Conservation (phyloP, 176 grass and related monocot genomes). For the Oryza australiensis region DNA sequence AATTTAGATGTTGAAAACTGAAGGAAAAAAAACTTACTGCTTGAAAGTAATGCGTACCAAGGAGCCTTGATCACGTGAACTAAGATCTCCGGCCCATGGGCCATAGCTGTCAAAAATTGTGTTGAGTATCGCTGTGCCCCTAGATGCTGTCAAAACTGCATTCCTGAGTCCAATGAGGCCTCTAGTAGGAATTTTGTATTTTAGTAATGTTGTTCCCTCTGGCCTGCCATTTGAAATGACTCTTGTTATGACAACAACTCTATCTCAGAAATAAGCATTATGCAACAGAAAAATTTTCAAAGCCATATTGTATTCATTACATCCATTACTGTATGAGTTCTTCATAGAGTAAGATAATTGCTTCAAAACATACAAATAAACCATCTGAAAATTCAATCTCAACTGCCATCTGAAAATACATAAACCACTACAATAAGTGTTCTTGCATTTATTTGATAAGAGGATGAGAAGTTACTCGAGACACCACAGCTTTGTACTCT, state of each 20-base stretch:
- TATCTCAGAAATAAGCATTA: conserved; percentile 17
- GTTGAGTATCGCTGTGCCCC: conserved; percentile 81
- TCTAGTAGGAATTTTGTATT: conserved; percentile 97
- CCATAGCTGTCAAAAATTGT: conserved; percentile 97
- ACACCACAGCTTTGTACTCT: neutral
- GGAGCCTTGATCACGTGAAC: conserved; percentile 20
- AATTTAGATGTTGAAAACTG: conserved; percentile 32
- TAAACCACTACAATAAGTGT: neutral
- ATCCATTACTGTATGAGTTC: neutral
- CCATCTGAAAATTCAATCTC: neutral
- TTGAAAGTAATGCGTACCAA: conserved; percentile 62
- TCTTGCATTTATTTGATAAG: neutral
- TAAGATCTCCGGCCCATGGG: conserved; percentile 30
- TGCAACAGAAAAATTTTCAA: neutral
- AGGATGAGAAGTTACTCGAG: neutral
- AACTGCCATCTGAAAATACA: conserved; percentile 10
- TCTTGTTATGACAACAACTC: conserved; percentile 27
- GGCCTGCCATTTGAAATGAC: conserved; percentile 51
- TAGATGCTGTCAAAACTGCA: conserved; percentile 88
- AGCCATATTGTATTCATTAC: neutral
- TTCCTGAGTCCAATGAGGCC: conserved; percentile 96
- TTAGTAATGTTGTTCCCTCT: conserved; percentile 76
- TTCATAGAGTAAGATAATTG: neutral
- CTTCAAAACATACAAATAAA: neutral
- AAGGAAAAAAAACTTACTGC: conserved; percentile 26